Conservation (phyloP, 2,329 filamentous ascomycete genomes). For the Magnaporthiopsis incrustans region DNA sequence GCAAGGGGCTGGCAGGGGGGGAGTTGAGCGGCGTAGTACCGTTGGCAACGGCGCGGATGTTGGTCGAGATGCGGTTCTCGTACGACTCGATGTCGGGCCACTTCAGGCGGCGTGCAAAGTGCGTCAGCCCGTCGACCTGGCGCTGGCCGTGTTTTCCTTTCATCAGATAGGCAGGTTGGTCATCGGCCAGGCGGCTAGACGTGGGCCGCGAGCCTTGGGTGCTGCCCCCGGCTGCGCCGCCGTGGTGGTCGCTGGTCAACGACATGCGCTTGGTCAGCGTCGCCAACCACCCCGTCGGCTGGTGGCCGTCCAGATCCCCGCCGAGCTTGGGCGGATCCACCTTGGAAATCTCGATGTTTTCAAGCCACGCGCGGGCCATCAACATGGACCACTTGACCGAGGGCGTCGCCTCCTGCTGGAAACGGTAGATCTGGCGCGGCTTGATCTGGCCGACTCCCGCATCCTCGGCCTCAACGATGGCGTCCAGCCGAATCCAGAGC, state of each 20-base stretch:
- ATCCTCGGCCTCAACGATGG: constrained; percentile 53
- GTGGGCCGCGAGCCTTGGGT: constrained; percentile 10
- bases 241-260: constrained; percentile 25
- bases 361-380: constrained; percentile 57
- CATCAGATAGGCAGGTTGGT: constrained; percentile 38
- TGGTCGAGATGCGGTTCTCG: constrained; percentile 39
- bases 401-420: constrained; percentile 52
- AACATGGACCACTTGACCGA: constrained; percentile 62
- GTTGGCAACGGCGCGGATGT: constrained; percentile 34
- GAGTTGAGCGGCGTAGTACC: constrained; percentile 30
- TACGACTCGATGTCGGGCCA: constrained; percentile 55
- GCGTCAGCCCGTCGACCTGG: constrained; percentile 53
- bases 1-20: constrained; percentile 24
- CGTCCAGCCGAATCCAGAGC: constrained; percentile 56
- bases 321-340: constrained; percentile 22
- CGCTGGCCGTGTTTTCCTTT: constrained; percentile 47
- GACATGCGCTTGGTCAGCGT: constrained; percentile 48
- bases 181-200: constrained; percentile 16
- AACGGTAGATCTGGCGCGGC: constrained; percentile 49
- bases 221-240: constrained; percentile 29
- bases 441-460: constrained; percentile 42
- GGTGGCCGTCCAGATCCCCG: constrained; percentile 25
- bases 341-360: constrained; percentile 54
- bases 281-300: constrained; percentile 43
- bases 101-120: constrained; percentile 54